Base-by-base conservation (phyloP, 1,139 yeast genomes). In the Debaryomyces coudertii region DNA sequence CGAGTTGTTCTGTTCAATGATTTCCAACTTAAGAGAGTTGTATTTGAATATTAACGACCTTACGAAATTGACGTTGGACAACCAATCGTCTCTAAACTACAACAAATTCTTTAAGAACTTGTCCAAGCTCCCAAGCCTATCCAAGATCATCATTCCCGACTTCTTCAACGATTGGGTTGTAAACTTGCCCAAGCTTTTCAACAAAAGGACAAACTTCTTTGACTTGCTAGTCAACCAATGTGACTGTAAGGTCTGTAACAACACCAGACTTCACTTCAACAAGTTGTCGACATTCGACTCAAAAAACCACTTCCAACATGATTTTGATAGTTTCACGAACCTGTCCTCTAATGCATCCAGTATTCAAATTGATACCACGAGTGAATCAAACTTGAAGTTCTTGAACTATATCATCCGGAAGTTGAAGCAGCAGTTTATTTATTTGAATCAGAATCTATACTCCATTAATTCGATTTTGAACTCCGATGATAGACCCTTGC, bases 151-250 rank as follows among this genome's bases (percentile, higher is more conserved):
- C 2, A 49, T 64, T 12, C 68, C 68, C 1, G 69, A 64, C 47
- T 64, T 61, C 39, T 62, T 63, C 51, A 52, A 60, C 46, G 56
- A 54, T 25, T 63, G 66, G 66, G 39, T 55, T n/a, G 48, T 47
- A 4, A 50, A 51, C 23, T 51, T 61, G 15, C 55, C 60, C 1
- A 22, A 34, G 5, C 38, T 53, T 2, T 47, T 53, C 36, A 50
- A 44, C 39, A 30, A 42, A 20, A 25, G 37, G 5, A 40, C 42
- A 14, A 51, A 47, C 42, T 31, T 35, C 36, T 59, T 61, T 38
- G 59, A 60, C 22, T 46, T 56, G 16, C 43, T 60, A 8, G 48
- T 60, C 8, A 62, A 62, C 39, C 48, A 47, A n/a, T 64, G 69
- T 44, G 29, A 50, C 2, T 64, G 69, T 38, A 6, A 25, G 4